These are phyloP conservation scores for Forsythia suspensa DNA, from an alignment of 257 asterid genomes.

Conservation along the genomic window DNA sequence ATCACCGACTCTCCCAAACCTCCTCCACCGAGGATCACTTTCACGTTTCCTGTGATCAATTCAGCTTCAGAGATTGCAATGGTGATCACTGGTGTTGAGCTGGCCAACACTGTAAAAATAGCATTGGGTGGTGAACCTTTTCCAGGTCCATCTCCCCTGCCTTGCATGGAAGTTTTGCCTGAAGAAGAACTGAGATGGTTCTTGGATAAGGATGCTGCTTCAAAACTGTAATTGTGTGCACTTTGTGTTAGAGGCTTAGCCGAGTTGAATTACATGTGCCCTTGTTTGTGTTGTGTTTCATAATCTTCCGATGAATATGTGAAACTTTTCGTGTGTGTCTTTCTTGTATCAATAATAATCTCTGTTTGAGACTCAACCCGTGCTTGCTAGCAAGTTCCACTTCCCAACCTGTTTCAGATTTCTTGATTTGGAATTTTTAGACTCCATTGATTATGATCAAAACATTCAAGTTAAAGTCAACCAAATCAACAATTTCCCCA, in stretches of 20 bases:
- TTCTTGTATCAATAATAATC: neutral
- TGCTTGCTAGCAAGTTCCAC: too few relatives aligned
- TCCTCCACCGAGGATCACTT: too few relatives aligned
- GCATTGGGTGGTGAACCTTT: slow-evolving; percentile 14
- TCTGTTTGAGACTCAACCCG: neutral
- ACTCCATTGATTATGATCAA: too few relatives aligned
- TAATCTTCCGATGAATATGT: too few relatives aligned
- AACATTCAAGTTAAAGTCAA: too few relatives aligned
- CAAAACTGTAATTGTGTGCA: slow-evolving; percentile 15
- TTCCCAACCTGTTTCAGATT: too few relatives aligned
- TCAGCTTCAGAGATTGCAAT: slow-evolving; percentile 63
- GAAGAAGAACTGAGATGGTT: slow-evolving; percentile 40
- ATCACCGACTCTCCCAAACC: too few relatives aligned
- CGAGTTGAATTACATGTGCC: neutral
- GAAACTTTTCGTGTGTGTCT: too few relatives aligned
- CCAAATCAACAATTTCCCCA: too few relatives aligned
- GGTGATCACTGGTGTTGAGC: slow-evolving; percentile 53
- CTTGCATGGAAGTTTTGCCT: slow-evolving; percentile 34
- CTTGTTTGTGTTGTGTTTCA: neutral
- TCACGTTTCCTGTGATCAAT: slow-evolving; percentile 67
- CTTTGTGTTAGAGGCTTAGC: neutral
- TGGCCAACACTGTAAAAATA: slow-evolving; percentile 43
- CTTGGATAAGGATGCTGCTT: slow-evolving; percentile 41
- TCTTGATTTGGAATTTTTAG: too few relatives aligned
- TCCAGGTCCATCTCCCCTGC: slow-evolving; percentile 19